Evolutionary conservation across 1,284 basidiomycete species (phyloP).

Genomic region (Stereum hirsutum): DNA sequence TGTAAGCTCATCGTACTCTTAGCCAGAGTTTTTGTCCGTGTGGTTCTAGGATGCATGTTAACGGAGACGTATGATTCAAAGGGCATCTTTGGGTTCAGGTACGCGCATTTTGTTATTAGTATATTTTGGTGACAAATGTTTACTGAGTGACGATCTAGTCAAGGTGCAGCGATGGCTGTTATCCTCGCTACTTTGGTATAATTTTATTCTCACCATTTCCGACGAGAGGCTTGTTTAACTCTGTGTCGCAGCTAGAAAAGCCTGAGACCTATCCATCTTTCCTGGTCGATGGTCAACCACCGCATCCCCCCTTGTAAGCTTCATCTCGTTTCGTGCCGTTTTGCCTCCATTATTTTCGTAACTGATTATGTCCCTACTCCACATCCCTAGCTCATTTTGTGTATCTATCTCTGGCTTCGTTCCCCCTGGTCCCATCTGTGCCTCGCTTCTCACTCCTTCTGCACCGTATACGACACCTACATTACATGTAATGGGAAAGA

Average conservation of each 20-base stretch:
- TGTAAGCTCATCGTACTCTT: too few species aligned
- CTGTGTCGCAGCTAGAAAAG: constrained; percentile 34
- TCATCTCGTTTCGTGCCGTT: constrained; percentile 9
- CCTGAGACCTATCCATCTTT: constrained; percentile 56
- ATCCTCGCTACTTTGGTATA: constrained; percentile 65
- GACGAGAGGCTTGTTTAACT: constrained; percentile 1
- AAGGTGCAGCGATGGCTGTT: constrained; percentile 77
- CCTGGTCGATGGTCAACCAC: constrained; percentile 51
- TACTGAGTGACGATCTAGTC: too few species aligned
- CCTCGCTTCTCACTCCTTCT: constrained; percentile 40
- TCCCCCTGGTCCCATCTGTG: constrained; percentile 37
- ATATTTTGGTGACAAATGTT: background rate
- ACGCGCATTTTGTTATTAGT: constrained; percentile 6
- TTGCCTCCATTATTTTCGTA: constrained; percentile 5
- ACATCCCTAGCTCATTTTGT: constrained; percentile 55
- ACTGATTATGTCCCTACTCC: constrained; percentile 1
- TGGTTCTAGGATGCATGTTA: background rate
- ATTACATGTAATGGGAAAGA: constrained; percentile 74
- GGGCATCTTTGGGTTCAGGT: constrained; percentile 84
- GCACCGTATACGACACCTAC: constrained; percentile 59
- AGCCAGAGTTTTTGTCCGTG: too few species aligned
- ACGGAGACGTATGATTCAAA: constrained; percentile 18
- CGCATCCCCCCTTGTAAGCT: constrained; percentile 63
- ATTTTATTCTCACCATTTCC: constrained; percentile 7
- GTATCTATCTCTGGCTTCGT: constrained; percentile 64